These are phyloP conservation scores for Mucor piriformis DNA, from an alignment of 371 early-diverging fungal species.

Conservation along the genomic window DNA sequence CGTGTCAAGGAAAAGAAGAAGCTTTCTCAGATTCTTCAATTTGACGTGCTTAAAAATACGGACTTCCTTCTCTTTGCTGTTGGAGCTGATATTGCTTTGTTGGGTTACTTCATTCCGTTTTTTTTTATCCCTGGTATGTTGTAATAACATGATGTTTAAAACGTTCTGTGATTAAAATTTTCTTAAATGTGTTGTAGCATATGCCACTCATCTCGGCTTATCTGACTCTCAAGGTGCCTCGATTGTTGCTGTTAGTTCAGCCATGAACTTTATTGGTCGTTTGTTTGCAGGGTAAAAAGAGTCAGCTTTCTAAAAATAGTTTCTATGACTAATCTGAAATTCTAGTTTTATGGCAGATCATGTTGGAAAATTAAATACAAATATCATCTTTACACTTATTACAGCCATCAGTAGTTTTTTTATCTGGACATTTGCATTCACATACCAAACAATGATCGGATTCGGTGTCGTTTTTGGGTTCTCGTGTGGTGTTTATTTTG, in stretches of 20 bases:
- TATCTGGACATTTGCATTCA: slow-evolving; percentile 63
- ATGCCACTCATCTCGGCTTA: slow-evolving; percentile 32
- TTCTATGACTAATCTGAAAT: not conserved
- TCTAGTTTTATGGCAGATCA: slow-evolving; percentile 38
- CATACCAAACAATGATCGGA: slow-evolving; percentile 43
- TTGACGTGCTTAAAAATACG: slow-evolving; percentile 17
- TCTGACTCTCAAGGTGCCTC: slow-evolving; percentile 34
- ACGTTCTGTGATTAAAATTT: too few species aligned
- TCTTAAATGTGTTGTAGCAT: slow-evolving; percentile 17
- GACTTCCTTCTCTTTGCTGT: slow-evolving; percentile 32
- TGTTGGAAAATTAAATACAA: slow-evolving; percentile 61
- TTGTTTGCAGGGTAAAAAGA: slow-evolving; percentile 40
- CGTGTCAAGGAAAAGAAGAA: slow-evolving; percentile 20
- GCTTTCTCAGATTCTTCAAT: slow-evolving; percentile 14
- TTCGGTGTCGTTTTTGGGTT: slow-evolving; percentile 64
- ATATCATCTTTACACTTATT: slow-evolving; percentile 48
- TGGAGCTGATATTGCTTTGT: slow-evolving; percentile 30
- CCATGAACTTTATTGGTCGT: slow-evolving; percentile 36
- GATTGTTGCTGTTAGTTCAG: slow-evolving; percentile 31
- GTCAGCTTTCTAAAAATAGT: slow-evolving; percentile 14
- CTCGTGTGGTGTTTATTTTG: slow-evolving; percentile 56
- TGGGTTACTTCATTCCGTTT: slow-evolving; percentile 42
- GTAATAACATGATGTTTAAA: too few species aligned
- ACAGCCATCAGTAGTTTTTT: slow-evolving; percentile 54
- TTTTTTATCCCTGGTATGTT: slow-evolving; percentile 35